A percentile compares a stretch with the other conserved stretches of the same genome.
phyloP scores from a whole-genome alignment of 1,139 yeast genomes.

The Meyerozyma carpophila region DNA sequence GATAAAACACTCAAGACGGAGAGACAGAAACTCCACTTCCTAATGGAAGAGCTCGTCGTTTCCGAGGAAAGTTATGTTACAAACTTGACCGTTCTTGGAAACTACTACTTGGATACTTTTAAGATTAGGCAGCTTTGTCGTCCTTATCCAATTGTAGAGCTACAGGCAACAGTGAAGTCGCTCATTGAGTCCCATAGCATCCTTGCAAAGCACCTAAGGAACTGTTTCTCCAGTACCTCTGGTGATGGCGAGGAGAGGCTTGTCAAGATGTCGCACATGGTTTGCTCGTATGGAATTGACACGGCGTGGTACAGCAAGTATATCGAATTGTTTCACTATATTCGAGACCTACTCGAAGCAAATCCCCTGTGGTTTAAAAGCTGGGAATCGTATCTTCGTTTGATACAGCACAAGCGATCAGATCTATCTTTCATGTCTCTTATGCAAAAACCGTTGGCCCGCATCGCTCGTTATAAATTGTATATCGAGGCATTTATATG shows the following conservation, averaged over 20 bases:
- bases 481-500: conserved; percentile 38
- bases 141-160: conserved; percentile 19
- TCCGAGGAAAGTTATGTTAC: conserved; percentile 44
- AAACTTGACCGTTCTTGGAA: conserved; percentile 34
- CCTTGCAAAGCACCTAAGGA: conserved; percentile 21
- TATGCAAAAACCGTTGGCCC: conserved; percentile 47
- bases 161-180: conserved; percentile 15
- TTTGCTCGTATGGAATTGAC: conserved; percentile 6
- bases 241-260: conserved; percentile 34
- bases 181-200: conserved; percentile 22
- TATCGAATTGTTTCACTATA: background rate
- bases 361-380: conserved; percentile 22
- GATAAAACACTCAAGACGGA: background rate
- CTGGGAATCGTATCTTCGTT: conserved; percentile 36
- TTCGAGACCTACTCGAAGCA: background rate
- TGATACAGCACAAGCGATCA: conserved; percentile 33
- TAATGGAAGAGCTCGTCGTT: conserved; percentile 41
- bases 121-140: conserved; percentile 15
- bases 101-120: conserved; percentile 31
- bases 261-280: conserved; percentile 26
- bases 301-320: conserved; percentile 4
- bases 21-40: conserved; percentile 23
- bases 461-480: conserved; percentile 48
- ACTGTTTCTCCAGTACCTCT: conserved; percentile 22
- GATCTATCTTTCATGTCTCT: conserved; percentile 48